A percentile compares a stretch with the other conserved stretches of the same genome.
phyloP scores from a whole-genome alignment of 2,329 filamentous ascomycete species.

The Cyanodermella asteris region DNA sequence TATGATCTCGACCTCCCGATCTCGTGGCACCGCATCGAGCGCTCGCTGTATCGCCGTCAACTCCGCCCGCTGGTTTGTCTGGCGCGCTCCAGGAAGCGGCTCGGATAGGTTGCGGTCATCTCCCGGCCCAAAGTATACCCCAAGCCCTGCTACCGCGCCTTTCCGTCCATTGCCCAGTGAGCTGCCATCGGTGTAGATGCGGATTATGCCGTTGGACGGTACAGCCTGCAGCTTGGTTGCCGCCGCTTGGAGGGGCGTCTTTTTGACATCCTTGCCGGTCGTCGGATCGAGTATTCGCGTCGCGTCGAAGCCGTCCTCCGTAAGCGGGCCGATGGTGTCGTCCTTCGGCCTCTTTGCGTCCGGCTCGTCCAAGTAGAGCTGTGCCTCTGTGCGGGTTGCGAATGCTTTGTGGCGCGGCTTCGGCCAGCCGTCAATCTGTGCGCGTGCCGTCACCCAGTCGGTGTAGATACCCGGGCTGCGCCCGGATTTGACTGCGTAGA shows the following conservation, averaged over 20 bases:
- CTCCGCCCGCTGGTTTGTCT: slow-evolving; percentile 95
- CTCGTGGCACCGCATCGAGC: slow-evolving; percentile 48
- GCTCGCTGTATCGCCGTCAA: slow-evolving; percentile 71
- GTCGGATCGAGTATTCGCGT: slow-evolving; percentile 31
- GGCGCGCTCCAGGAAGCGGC: slow-evolving; percentile 45
- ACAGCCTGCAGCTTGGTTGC: slow-evolving; percentile 24
- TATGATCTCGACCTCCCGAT: slow-evolving; percentile 51
- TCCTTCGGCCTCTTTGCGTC: slow-evolving; percentile 13
- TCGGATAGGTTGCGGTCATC: slow-evolving; percentile 52
- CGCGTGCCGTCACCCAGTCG: slow-evolving; percentile 46
- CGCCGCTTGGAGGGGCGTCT: slow-evolving; percentile 27
- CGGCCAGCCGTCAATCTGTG: slow-evolving; percentile 53
- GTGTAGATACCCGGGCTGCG: slow-evolving; percentile 39
- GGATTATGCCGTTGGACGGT: slow-evolving; percentile 25
- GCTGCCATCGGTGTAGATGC: slow-evolving; percentile 43
- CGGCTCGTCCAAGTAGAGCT: slow-evolving; percentile 44
- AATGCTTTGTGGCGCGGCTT: slow-evolving; percentile 50
- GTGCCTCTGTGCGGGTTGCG: slow-evolving; percentile 45
- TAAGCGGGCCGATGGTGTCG: slow-evolving; percentile 31
- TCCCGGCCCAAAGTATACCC: slow-evolving; percentile 40
- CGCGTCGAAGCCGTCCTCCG: slow-evolving; percentile 40
- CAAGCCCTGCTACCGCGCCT: slow-evolving; percentile 36
- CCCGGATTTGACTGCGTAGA: slow-evolving; percentile 38
- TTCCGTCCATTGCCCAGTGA: slow-evolving; percentile 34
- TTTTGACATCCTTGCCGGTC: slow-evolving; percentile 32